Percentiles rank a stretch among this genome's conserved stretches.
phyloP scores from a whole-genome alignment of 257 asterid species.

The Solanum chiquidenum region DNA sequence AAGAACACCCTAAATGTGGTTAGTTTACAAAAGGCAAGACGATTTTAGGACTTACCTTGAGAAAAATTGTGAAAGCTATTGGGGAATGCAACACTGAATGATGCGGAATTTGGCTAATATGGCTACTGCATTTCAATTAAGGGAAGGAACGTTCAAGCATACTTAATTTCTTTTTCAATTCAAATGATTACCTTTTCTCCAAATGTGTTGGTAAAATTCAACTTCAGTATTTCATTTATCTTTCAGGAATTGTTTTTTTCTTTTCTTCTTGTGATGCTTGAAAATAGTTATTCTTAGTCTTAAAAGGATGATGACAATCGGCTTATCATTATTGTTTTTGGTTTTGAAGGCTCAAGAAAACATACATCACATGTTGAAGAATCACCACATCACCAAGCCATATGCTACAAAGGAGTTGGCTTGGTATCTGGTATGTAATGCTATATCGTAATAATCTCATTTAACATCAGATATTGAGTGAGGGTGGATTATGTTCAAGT shows the following conservation, averaged over 20 bases:
- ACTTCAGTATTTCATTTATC: background rate
- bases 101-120: background rate
- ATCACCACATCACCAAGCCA: slow-evolving; percentile 24
- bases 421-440: slow-evolving; percentile 20
- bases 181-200: background rate
- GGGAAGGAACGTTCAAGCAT: background rate
- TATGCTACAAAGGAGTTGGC: slow-evolving; percentile 22
- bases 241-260: background rate
- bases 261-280: background rate
- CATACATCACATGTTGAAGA: slow-evolving; percentile 12
- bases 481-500: background rate
- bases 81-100: background rate
- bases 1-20: background rate
- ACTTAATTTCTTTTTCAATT: background rate
- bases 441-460: background rate
- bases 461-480: background rate
- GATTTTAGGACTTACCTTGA: background rate
- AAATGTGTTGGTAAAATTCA: background rate
- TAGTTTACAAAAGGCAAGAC: background rate
- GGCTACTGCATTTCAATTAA: background rate
- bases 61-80: background rate
- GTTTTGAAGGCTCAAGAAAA: slow-evolving; percentile 25
- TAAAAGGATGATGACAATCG: background rate
- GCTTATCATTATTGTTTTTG: background rate
- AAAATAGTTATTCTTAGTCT: background rate